Base-by-base conservation (phyloP, 805 yeast genomes). In the Tetrapisispora arboricola region DNA sequence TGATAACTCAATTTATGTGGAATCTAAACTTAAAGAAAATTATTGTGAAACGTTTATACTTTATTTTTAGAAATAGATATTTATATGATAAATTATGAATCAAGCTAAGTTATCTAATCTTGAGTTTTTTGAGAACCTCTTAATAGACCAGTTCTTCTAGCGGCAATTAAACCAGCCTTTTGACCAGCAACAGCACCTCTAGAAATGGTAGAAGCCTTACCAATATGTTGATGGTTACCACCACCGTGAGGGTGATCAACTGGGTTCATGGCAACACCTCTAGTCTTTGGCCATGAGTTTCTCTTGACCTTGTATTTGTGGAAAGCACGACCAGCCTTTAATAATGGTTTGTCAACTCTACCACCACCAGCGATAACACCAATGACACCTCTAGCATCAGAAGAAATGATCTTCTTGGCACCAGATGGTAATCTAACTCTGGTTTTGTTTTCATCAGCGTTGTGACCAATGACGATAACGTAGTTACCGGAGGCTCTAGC, bases 191-290 rank as follows among this genome's bases (percentile, higher is more conserved):
- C 97, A 58, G 97, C 96, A 73, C 95, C 95, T 84, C 97, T 86
- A 61, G 95, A 81, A 65, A 90, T 90, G 66, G 97, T 90, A 64
- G 97, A 90, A 66, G 97, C 96, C 81, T 90, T 90, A 87, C 97
- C 97, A 77, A 88, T 90, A 74, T 90, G 97, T 80, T 90, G 97
- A 76, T 90, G 97, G 95, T 88, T 88, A 90, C 98, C 98, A 90
- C 98, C 97, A 85, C 98, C 98, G 74, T 90, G 98, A 72, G 98
- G 98, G 80, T 90, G 98, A 72, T 90, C 98, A 72, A 90, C 98
- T 73, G 97, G 97, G 79, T 90, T 90, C 98, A 92, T 90, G 71
- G 98, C 98, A 70, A 90, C 97, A 90, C 97, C 98, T 80, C 97
- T 87, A 68, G 97, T 92, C 84, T 86, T 88, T 76, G 98, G 98